phyloP scores from a whole-genome alignment of 306 rosid species.

The Lotus japonicus region DNA sequence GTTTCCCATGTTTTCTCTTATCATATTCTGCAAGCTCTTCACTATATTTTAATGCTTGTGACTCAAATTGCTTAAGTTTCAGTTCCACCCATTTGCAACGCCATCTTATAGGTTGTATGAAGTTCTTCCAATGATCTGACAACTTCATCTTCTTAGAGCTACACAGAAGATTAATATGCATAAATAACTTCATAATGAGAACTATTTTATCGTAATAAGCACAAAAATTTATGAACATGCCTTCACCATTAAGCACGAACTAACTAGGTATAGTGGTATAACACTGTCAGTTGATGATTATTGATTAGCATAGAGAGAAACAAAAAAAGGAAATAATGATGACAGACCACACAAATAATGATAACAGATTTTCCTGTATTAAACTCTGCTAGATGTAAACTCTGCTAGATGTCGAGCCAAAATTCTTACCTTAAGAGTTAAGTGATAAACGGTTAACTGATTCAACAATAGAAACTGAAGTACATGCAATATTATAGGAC shows the following conservation, averaged over 20 bases:
- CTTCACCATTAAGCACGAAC: slow-evolving; percentile 9
- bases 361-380: not conserved
- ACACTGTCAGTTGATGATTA: not conserved
- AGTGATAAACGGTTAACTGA: not conserved
- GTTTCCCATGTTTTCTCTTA: slow-evolving; percentile 36
- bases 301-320: slow-evolving; percentile 13
- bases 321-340: not conserved
- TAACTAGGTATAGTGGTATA: not conserved
- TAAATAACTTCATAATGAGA: not conserved
- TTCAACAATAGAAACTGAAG: not conserved
- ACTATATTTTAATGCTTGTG: slow-evolving; percentile 50
- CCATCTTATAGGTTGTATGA: slow-evolving; percentile 79
- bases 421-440: not conserved
- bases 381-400: not conserved
- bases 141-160: slow-evolving; percentile 65
- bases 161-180: slow-evolving; percentile 18
- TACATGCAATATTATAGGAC: slow-evolving; percentile 2
- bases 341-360: slow-evolving; percentile 3
- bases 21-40: slow-evolving; percentile 55
- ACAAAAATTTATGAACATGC: not conserved
- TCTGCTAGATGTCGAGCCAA: not conserved
- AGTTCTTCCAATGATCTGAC: slow-evolving; percentile 85
- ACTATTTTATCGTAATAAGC: not conserved
- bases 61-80: slow-evolving; percentile 62
- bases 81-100: slow-evolving; percentile 88